phyloP scores from a whole-genome alignment of 805 yeast genomes.

The Komagataella phaffii region DNA sequence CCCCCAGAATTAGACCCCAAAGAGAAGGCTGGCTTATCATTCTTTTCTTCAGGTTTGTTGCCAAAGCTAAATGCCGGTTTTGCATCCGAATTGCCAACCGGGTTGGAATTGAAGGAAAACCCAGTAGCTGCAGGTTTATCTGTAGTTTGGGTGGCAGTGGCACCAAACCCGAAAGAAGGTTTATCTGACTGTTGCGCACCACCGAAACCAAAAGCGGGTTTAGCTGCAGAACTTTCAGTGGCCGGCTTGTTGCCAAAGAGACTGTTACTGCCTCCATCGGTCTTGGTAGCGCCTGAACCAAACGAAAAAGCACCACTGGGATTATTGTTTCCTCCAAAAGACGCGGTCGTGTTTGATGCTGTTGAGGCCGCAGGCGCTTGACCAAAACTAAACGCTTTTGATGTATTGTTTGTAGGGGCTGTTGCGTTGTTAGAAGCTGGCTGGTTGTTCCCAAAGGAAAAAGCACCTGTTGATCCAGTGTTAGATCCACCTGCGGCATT shows the following conservation, averaged over 20 bases:
- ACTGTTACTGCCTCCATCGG: not conserved
- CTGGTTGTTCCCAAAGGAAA: not conserved
- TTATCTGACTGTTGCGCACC: not conserved
- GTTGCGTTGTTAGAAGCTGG: not conserved
- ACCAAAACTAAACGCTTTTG: not conserved
- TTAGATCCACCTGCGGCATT: not conserved
- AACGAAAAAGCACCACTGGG: not conserved
- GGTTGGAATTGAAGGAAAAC: slow-evolving; percentile 5
- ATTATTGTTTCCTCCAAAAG: slow-evolving; percentile 4
- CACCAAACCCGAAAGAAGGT: not conserved
- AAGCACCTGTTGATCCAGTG: not conserved
- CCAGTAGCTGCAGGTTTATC: slow-evolving; percentile 2
- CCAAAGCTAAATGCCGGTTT: not conserved
- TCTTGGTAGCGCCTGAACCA: not conserved
- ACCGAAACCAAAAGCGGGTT: not conserved
- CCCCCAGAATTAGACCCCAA: slow-evolving; percentile 8
- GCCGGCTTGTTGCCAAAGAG: not conserved
- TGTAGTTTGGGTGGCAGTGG: not conserved
- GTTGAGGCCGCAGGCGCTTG: slow-evolving; percentile 1
- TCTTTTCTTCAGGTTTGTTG: slow-evolving; percentile 2
- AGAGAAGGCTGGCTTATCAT: slow-evolving; percentile 8
- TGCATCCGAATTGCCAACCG: slow-evolving; percentile 1
- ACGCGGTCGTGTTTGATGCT: slow-evolving; percentile 6
- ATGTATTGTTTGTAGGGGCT: not conserved
- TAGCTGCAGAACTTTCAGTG: not conserved